These are phyloP conservation scores for Craterostigma plantagineum DNA, from an alignment of 257 asterid genomes.

Conservation along the genomic window DNA sequence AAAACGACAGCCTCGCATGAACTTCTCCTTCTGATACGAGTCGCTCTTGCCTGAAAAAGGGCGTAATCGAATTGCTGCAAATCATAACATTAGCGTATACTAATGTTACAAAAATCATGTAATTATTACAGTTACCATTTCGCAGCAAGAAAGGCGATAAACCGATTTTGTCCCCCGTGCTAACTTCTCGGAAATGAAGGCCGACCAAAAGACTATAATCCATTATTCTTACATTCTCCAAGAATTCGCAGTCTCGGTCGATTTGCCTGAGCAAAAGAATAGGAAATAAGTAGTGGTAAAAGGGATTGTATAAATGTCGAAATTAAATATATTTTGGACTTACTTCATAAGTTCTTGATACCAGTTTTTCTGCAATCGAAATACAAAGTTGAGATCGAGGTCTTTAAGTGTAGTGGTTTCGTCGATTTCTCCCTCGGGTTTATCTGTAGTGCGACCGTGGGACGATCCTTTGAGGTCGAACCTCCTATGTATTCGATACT, in stretches of 20 bases:
- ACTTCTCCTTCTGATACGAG: slow-evolving; percentile 66
- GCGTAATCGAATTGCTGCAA: background rate
- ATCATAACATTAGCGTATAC: too few relatives aligned
- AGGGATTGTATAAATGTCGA: too few relatives aligned
- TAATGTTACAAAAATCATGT: too few relatives aligned
- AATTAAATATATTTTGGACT: slow-evolving; percentile 10
- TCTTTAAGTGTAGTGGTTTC: slow-evolving; percentile 91
- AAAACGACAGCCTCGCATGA: slow-evolving; percentile 88
- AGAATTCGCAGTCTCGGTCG: slow-evolving; percentile 70
- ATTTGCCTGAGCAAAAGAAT: slow-evolving; percentile 61
- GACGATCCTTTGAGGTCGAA: slow-evolving; percentile 97
- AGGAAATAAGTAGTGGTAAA: too few relatives aligned
- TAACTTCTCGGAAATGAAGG: slow-evolving; percentile 80
- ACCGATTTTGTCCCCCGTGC: slow-evolving; percentile 79
- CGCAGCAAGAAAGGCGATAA: slow-evolving; percentile 73
- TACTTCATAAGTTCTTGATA: slow-evolving; percentile 78
- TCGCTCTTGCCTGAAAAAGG: slow-evolving; percentile 47
- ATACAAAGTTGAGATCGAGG: slow-evolving; percentile 58
- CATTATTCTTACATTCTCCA: slow-evolving; percentile 82
- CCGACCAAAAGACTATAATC: slow-evolving; percentile 94
- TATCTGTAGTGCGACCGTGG: slow-evolving; percentile 73
- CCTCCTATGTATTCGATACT: slow-evolving; percentile 71
- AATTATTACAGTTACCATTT: slow-evolving; percentile 34
- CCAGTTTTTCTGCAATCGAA: slow-evolving; percentile 63
- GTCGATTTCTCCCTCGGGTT: slow-evolving; percentile 62